phyloP scores from a whole-genome alignment of 1,284 basidiomycete species.

The Coniophora puteana region DNA sequence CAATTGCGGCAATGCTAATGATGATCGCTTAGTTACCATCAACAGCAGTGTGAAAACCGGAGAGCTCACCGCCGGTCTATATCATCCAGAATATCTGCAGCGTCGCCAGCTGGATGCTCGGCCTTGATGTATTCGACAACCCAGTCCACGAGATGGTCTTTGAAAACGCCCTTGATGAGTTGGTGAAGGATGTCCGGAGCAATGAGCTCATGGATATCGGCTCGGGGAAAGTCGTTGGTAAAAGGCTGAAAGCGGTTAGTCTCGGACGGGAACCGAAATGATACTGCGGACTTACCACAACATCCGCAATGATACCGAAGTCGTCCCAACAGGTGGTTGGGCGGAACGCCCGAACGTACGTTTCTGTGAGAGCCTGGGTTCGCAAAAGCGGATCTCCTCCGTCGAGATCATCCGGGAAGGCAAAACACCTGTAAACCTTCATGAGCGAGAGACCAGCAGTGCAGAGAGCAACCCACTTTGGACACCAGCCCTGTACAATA shows the following conservation, averaged over 20 bases:
- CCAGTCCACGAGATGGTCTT: constrained; percentile 8
- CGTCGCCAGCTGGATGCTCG: neutral
- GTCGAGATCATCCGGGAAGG: constrained; percentile 11
- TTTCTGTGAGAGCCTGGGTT: constrained; percentile 3
- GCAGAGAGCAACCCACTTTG: neutral
- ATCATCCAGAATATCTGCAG: constrained; percentile 1
- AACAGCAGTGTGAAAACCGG: neutral
- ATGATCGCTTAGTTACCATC: neutral
- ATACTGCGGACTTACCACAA: constrained; percentile 10
- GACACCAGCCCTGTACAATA: constrained; percentile 3
- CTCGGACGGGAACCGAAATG: no score
- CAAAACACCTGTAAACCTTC: constrained; percentile 4
- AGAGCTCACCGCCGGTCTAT: constrained; percentile 2
- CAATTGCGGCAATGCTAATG: constrained; percentile 6
- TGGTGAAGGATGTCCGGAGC: constrained; percentile 10
- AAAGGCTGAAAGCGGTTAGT: constrained; percentile 7
- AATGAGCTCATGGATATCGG: constrained; percentile 10
- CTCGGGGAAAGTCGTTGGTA: constrained; percentile 10
- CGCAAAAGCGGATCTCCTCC: neutral
- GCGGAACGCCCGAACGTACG: neutral
- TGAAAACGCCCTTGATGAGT: constrained; percentile 6
- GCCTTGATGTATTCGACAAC: neutral
- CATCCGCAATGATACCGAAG: constrained; percentile 8
- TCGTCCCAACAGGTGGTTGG: constrained; percentile 3
- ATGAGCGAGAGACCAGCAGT: neutral